A percentile compares a stretch with the other conserved stretches of the same genome.
Evolutionary conservation across 352 stramenopile genomes (phyloP).

Genomic region (Pythium coloratum): DNA sequence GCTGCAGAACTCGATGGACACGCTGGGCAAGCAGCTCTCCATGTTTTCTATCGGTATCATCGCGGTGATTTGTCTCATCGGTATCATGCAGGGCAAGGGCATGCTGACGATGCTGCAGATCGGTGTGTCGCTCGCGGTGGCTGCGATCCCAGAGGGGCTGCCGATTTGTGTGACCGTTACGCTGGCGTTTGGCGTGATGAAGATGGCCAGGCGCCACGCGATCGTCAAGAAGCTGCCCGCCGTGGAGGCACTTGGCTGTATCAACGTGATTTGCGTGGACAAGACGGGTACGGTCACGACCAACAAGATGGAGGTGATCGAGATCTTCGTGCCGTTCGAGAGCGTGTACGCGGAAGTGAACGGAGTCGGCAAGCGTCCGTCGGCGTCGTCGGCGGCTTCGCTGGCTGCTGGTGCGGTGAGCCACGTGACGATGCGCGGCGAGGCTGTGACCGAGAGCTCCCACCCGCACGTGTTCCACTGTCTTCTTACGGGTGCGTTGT

Average conservation of each 20-base stretch:
- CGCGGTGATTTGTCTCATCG: slow-evolving; percentile 92
- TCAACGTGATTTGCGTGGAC: slow-evolving; percentile 92
- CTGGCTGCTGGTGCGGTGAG: slow-evolving; percentile 16
- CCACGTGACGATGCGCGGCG: slow-evolving; percentile 60
- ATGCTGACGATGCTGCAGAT: slow-evolving; percentile 97
- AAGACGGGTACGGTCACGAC: slow-evolving; percentile 96
- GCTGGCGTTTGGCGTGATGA: slow-evolving; percentile 79
- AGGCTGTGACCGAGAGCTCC: slow-evolving; percentile 55
- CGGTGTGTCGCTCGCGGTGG: slow-evolving; percentile 87
- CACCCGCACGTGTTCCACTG: slow-evolving; percentile 79
- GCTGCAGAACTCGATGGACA: slow-evolving; percentile 95
- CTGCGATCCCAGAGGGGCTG: slow-evolving; percentile 76
- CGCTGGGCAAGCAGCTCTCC: slow-evolving; percentile 94
- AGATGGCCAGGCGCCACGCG: slow-evolving; percentile 83
- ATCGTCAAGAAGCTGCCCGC: slow-evolving; percentile 90
- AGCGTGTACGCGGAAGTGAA: slow-evolving; percentile 70
- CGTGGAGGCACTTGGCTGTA: slow-evolving; percentile 86
- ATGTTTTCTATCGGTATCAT: slow-evolving; percentile 94
- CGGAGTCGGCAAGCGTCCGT: slow-evolving; percentile 38
- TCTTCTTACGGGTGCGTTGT: slow-evolving; percentile 69
- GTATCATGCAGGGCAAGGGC: slow-evolving; percentile 89
- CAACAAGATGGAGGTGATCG: slow-evolving; percentile 86
- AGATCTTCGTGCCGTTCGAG: slow-evolving; percentile 82
- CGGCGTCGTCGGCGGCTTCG: neutral
- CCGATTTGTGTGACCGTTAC: slow-evolving; percentile 85